Evolutionary conservation across 331 rosid species (phyloP).

Genomic region (Cydonia oblonga): DNA sequence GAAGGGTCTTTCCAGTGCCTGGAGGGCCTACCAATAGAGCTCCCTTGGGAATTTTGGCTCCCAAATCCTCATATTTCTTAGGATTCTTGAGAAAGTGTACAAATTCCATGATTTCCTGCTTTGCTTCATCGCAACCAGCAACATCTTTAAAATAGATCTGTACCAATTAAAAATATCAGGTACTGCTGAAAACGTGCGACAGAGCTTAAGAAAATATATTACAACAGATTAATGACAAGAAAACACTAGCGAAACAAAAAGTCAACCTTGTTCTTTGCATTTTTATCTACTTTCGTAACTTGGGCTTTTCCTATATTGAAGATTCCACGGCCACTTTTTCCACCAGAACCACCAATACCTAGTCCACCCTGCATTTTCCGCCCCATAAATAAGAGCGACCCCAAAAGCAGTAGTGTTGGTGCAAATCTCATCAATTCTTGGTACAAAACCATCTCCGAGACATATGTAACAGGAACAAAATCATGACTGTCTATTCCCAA

Average conservation of each 20-base stretch:
- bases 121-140: constrained; percentile 98
- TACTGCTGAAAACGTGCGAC: neutral
- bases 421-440: constrained; percentile 56
- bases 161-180: constrained; percentile 5
- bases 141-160: constrained; percentile 86
- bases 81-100: constrained; percentile 92
- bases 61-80: constrained; percentile 86
- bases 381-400: constrained; percentile 44
- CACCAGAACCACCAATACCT: constrained; percentile 51
- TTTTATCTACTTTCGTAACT: constrained; percentile 69
- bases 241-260: neutral
- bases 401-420: constrained; percentile 60
- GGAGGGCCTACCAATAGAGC: constrained; percentile 96
- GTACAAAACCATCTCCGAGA: constrained; percentile 55
- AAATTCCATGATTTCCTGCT: constrained; percentile 92
- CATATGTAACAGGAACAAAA: constrained; percentile 72
- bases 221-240: neutral
- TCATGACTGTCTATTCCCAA: constrained; percentile 69
- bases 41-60: constrained; percentile 94
- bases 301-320: constrained; percentile 81
- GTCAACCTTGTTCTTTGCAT: constrained; percentile 72
- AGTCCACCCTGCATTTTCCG: constrained; percentile 65
- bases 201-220: neutral
- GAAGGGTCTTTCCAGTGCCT: constrained; percentile 93
- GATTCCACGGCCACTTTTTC: constrained; percentile 65